phyloP scores from a whole-genome alignment of 177 flowering plant genomes.

The Tripterygium wilfordii region DNA sequence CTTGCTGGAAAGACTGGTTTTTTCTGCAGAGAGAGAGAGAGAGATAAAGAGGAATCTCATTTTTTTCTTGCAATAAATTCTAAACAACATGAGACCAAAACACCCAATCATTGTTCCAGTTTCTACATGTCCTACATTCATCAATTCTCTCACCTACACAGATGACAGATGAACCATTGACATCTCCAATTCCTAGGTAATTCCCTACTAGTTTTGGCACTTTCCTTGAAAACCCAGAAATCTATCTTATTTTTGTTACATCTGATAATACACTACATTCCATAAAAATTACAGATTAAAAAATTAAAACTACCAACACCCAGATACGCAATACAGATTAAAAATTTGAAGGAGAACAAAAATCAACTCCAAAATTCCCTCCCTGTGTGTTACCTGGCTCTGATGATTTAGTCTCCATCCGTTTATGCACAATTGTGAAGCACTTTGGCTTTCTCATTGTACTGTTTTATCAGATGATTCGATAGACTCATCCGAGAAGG shows the following conservation, averaged over 20 bases:
- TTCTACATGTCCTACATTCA: slow-evolving; percentile 11
- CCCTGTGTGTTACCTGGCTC: too few species aligned
- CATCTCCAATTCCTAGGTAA: slow-evolving; percentile 3
- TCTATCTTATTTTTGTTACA: too few species aligned
- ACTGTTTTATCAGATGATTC: not conserved
- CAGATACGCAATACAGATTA: too few species aligned
- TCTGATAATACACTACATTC: too few species aligned
- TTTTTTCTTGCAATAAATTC: slow-evolving; percentile 15
- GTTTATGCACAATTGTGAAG: too few species aligned
- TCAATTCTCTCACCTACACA: slow-evolving; percentile 8
- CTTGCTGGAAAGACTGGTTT: slow-evolving; percentile 17
- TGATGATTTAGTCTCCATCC: too few species aligned
- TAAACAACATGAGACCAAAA: slow-evolving; percentile 17
- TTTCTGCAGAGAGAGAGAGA: slow-evolving; percentile 7
- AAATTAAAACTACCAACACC: not conserved
- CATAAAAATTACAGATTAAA: not conserved
- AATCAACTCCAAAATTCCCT: too few species aligned
- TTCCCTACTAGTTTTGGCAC: too few species aligned
- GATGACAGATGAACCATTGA: slow-evolving; percentile 2
- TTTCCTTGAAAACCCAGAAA: too few species aligned
- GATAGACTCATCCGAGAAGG: slow-evolving; percentile 56
- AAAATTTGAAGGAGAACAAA: too few species aligned
- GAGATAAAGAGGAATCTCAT: slow-evolving; percentile 20
- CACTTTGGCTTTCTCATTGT: not conserved
- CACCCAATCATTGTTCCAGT: slow-evolving; percentile 33